Percentiles rank a stretch among this genome's conserved stretches.
phyloP scores from a whole-genome alignment of 345 rosid genomes.

The Melastoma malabathricum region DNA sequence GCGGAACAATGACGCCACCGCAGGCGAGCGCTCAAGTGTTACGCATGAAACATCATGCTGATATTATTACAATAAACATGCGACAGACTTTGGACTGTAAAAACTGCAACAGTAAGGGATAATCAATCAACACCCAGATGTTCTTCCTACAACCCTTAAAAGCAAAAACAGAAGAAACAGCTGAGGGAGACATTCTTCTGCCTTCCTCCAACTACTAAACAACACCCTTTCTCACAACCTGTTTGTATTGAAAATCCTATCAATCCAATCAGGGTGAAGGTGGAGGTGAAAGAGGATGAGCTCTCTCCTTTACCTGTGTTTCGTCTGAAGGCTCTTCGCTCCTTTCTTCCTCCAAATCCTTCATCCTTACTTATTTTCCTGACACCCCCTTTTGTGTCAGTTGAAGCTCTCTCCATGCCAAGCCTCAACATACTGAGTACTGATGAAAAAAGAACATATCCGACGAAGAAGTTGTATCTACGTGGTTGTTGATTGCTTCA shows the following conservation, averaged over 20 bases:
- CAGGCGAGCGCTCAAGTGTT: no score
- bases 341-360: slow-evolving; percentile 41
- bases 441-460: slow-evolving; percentile 13
- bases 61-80: no score
- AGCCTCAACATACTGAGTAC: slow-evolving; percentile 11
- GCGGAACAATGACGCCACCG: no score
- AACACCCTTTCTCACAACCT: slow-evolving; percentile 11
- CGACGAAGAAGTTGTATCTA: slow-evolving; percentile 10
- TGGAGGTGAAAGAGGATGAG: slow-evolving; percentile 94
- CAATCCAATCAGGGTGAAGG: slow-evolving; percentile 13
- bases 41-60: no score
- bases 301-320: slow-evolving; percentile 21
- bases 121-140: no score
- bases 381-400: not conserved
- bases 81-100: no score
- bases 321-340: slow-evolving; percentile 63
- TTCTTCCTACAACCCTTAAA: no score
- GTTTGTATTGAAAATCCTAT: not conserved
- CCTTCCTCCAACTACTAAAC: slow-evolving; percentile 17
- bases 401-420: not conserved
- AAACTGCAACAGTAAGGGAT: no score
- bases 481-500: slow-evolving; percentile 43
- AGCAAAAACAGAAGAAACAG: no score
- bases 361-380: slow-evolving; percentile 18
- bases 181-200: not conserved